Evolutionary conservation across 192 early-diverging fungal species (phyloP), one percentile per base, ranked within the genome.

Genomic region (Coemansia sp.): DNA sequence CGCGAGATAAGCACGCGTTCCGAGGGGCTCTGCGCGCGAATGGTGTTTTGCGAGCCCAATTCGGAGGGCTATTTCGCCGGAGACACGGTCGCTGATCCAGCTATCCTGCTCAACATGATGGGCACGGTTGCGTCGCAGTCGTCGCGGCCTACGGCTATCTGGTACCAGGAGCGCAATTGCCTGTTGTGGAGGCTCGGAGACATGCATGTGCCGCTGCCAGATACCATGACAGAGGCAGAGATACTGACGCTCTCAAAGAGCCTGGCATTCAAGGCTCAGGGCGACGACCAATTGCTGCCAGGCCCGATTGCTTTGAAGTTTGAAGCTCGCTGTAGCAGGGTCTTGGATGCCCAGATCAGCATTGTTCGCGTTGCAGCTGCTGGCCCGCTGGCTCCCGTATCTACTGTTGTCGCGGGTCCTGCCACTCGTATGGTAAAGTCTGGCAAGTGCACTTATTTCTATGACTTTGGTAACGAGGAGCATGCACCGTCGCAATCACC

Each of bases 91-190:
- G 18, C 65, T 8, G 73, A 43, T 1, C 68, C 68, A 5, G 81
- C 81, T 0, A 44, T 78, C 34, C 36, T 83, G 68, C 70, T 83
- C 16, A 72, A 52, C 24, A 65, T 83, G 13, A 61, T 66, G 11
- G 81, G 81, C 52, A 36, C 55, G n/a, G 44, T 83, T 15, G 18
- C 50, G 6, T 62, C 72, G 61, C 76, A 83, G 53, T 68, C 70
- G 68, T 75, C 76, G 44, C 69, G 76, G n/a, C 81, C 81, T 3
- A 60, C 75, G 24, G 81, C 72, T 5, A 70, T 66, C 33, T 83
- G 81, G 81, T 83, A 78, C 70, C 50, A 52, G 10, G 76, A 78
- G 65, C 76, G 73, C 64, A 83, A 78, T 47, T 67, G 70, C 12
- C 64, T 83, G 20, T 15, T 83, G 64, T 83, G 81, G 81, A 72